Evolutionary conservation across 108 stramenopile genomes (phyloP).

Genomic region (Mayamaea pseudoterrestris): DNA sequence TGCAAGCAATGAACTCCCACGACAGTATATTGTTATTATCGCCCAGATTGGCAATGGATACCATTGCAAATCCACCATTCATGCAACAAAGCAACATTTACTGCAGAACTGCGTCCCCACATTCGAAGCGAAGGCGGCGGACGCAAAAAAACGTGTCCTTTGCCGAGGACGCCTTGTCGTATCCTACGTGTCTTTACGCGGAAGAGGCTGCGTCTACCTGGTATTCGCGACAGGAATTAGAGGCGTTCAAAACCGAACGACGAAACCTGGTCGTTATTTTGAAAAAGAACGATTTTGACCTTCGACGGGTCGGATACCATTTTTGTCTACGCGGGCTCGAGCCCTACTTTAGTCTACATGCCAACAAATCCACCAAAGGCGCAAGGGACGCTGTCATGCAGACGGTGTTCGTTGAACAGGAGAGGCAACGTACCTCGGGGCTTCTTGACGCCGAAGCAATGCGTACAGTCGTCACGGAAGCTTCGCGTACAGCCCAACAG

Average conservation of each 20-base stretch:
- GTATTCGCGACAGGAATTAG: neutral
- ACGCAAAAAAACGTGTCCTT: neutral
- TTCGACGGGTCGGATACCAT: neutral
- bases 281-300: neutral
- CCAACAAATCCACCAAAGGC: conserved; percentile 1
- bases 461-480: no score
- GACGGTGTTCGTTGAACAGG: neutral
- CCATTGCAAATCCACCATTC: no score
- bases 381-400: neutral
- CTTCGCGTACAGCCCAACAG: no score
- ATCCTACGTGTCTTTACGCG: neutral
- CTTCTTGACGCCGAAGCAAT: neutral
- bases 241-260: neutral
- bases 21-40: no score
- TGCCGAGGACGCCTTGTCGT: neutral
- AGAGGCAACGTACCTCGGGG: neutral
- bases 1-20: no score
- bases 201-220: neutral
- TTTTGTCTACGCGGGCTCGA: neutral
- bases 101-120: no score
- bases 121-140: no score
- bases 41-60: no score
- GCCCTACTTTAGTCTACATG: conserved; percentile 1
- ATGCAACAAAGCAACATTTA: no score
- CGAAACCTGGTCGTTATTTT: neutral